Evolutionary conservation across 192 early-diverging fungal species (phyloP).

Genomic region (Coemansia guatemalensis): DNA sequence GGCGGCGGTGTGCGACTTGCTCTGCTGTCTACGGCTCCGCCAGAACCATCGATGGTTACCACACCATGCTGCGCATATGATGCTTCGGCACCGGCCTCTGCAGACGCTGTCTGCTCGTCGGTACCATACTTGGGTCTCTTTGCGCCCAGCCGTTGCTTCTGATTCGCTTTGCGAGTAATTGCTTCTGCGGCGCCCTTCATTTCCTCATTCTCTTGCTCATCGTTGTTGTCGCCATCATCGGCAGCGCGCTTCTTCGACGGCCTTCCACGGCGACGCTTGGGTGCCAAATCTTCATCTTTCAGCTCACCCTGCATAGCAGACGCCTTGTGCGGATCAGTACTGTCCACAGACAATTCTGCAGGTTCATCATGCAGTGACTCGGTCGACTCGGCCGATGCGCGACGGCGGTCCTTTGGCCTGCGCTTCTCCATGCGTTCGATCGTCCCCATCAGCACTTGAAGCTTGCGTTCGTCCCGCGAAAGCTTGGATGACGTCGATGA

Average conservation of each 20-base stretch:
- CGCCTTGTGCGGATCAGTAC: background rate
- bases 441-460: slow-evolving; percentile 62
- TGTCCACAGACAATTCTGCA: background rate
- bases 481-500: slow-evolving; percentile 49
- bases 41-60: slow-evolving; percentile 19
- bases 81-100: background rate
- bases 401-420: slow-evolving; percentile 38
- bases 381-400: slow-evolving; percentile 16
- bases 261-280: slow-evolving; percentile 19
- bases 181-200: background rate
- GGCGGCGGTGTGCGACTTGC: background rate
- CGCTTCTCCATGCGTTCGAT: slow-evolving; percentile 64
- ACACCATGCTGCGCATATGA: slow-evolving; percentile 3
- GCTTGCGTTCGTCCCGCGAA: slow-evolving; percentile 69
- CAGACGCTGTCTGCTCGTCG: background rate
- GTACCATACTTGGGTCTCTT: slow-evolving; percentile 11
- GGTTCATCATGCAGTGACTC: slow-evolving; percentile 9
- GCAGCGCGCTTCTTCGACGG: slow-evolving; percentile 24
- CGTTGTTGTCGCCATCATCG: slow-evolving; percentile 25
- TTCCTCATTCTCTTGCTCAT: slow-evolving; percentile 6
- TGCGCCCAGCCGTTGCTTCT: background rate
- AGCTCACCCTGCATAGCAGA: background rate
- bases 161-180: background rate
- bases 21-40: background rate
- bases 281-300: slow-evolving; percentile 6